Evolutionary conservation across 495 filamentous ascomycete species (phyloP).

Genomic region (Penicillium silybi): DNA sequence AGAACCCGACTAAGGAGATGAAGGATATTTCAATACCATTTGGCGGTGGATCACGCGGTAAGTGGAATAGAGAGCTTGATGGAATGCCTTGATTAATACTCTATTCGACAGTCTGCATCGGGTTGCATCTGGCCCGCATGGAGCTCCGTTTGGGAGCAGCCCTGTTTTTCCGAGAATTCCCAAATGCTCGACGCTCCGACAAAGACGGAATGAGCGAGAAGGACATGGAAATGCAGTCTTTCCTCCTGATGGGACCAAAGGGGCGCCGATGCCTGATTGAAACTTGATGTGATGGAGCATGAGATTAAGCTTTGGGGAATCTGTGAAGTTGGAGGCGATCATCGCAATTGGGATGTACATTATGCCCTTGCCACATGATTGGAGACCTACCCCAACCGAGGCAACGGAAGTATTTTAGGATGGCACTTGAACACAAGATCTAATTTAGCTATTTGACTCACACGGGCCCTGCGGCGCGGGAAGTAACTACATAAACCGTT

Average conservation of each 20-base stretch:
- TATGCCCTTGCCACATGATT: background rate
- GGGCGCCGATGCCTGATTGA: conserved; percentile 46
- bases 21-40: conserved; percentile 52
- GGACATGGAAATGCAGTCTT: conserved; percentile 41
- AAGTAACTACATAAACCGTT: too few relatives aligned
- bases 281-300: conserved; percentile 5
- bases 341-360: background rate
- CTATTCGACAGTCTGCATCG: conserved; percentile 36
- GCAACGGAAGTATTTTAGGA: background rate
- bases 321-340: background rate
- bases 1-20: conserved; percentile 43
- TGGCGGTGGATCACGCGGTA: conserved; percentile 46
- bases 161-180: conserved; percentile 31
- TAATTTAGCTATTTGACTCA: too few relatives aligned
- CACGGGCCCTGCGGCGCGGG: too few relatives aligned
- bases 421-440: background rate
- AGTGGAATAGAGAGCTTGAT: conserved; percentile 7
- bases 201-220: conserved; percentile 39
- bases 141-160: conserved; percentile 34
- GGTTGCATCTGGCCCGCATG: conserved; percentile 33
- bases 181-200: conserved; percentile 16
- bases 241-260: conserved; percentile 41
- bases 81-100: conserved; percentile 11
- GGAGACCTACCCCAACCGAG: background rate
- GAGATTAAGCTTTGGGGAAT: background rate